Conservation (phyloP, 768 basidiomycete genomes). For the Agaricus sinodeliciosus region DNA sequence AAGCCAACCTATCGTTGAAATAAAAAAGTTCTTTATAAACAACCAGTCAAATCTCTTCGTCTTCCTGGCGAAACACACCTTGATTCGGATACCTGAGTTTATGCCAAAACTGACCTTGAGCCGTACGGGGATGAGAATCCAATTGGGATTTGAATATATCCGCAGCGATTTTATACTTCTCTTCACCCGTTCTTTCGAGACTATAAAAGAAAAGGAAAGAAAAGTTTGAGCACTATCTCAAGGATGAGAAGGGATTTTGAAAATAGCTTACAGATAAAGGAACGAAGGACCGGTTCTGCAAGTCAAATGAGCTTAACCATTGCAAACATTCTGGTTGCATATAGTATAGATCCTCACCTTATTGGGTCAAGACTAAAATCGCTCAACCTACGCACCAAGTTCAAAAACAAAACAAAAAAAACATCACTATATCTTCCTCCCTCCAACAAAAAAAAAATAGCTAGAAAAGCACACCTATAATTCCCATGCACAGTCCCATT, state of each 20-base stretch:
- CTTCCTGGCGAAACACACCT: slow-evolving; percentile 19
- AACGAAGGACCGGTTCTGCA: slow-evolving; percentile 32
- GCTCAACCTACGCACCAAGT: slow-evolving; percentile 17
- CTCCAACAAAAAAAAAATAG: neutral
- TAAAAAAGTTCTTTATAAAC: no score
- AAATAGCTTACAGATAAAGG: slow-evolving; percentile 26
- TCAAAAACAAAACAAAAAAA: neutral
- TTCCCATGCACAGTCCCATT: slow-evolving; percentile 33
- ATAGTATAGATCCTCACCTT: no score
- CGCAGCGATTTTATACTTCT: slow-evolving; percentile 36
- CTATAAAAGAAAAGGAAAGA: slow-evolving; percentile 14
- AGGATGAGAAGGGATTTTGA: neutral
- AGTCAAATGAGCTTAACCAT: no score
- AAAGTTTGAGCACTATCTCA: no score
- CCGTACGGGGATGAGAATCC: slow-evolving; percentile 35
- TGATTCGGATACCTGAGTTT: slow-evolving; percentile 35
- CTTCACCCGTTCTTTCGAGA: slow-evolving; percentile 24
- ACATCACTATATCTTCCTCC: no score
- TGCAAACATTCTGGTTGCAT: no score
- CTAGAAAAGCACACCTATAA: slow-evolving; percentile 25
- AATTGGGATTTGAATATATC: slow-evolving; percentile 32
- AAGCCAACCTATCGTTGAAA: slow-evolving; percentile 35
- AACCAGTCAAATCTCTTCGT: no score
- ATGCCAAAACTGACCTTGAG: slow-evolving; percentile 42
- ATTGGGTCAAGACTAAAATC: slow-evolving; percentile 30